Base-by-base conservation (phyloP, 257 asterid genomes). In the Przewalskia tangutica region DNA sequence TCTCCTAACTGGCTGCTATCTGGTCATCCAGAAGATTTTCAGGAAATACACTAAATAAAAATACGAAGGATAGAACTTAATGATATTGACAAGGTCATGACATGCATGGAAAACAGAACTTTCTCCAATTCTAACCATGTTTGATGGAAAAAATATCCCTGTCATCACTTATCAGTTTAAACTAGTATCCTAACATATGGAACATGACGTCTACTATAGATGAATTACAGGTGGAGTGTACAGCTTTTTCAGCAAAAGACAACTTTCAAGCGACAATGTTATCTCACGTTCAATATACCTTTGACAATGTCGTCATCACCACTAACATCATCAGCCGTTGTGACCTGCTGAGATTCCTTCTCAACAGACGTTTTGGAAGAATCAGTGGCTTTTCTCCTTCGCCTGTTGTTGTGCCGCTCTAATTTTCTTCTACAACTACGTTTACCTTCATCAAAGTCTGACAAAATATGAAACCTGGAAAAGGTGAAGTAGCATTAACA, bases 341-440 rank as follows among this genome's bases (percentile, higher is more conserved):
- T 65, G 68, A 77, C 60, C 81, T 79, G 89, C 84, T 87, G 91
- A 64, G 91, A 73, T 80, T 90, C 95, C 81, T 84, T 87, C 54
- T 88, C 94, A 55, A 44, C 54, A 75, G 81, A 83, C n/a, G 76
- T 91, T 90, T 90, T 91, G 80, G 91, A 48, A 5, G 44, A 67
- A 82, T 88, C 95, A 79, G 85, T 85, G 40, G 94, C 86, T 87
- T 94, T 94, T 83, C 97, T 90, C 88, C 97, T 81, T 18, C 98
- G 95, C 50, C 97, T 90, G 85, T 90, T 91, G 83, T 94, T 94
- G 86, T 94, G 98, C 16, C 93, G 95, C 84, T 94, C 97, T 88
- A 94, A 89, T 84, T 94, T 94, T 90, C 97, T 89, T 84, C 98
- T 86, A 83, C 98, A 94, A 87, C 98, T 94, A 60, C 98, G 92